A percentile compares a stretch with the other conserved stretches of the same genome.
phyloP scores from a whole-genome alignment of 139 green algal genomes.

The Bryopsis sp. region DNA sequence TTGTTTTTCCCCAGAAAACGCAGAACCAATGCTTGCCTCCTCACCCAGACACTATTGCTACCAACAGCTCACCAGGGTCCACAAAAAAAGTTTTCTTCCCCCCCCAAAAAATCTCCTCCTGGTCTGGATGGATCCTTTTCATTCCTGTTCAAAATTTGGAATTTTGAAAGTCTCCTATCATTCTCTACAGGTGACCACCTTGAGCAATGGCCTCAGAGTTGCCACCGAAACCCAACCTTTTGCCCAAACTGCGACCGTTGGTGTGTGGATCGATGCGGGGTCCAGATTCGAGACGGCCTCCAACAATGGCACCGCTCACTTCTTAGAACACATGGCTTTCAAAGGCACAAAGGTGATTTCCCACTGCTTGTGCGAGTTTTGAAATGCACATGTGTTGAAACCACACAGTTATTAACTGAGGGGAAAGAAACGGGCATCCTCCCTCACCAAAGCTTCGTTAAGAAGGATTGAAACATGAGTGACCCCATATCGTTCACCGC shows the following conservation, averaged over 20 bases:
- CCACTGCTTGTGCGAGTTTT: no score
- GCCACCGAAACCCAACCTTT: conserved; percentile 77
- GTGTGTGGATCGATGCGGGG: conserved; percentile 97
- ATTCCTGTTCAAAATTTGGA: neutral
- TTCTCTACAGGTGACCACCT: conserved; percentile 71
- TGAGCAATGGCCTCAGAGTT: conserved; percentile 89
- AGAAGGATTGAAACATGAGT: no score
- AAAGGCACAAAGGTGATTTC: conserved; percentile 92
- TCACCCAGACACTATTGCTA: no score
- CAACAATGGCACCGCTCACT: conserved; percentile 94
- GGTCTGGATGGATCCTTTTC: conserved; percentile 3
- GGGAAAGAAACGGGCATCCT: neutral
- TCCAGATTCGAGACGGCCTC: conserved; percentile 82
- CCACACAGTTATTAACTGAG: no score
- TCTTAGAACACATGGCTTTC: conserved; percentile 99
- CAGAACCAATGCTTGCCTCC: no score
- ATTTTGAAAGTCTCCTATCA: neutral
- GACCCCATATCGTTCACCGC: no score
- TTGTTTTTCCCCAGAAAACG: no score
- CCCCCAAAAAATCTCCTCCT: neutral
- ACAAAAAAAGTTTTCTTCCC: conserved; percentile 8
- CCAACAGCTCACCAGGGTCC: no score
- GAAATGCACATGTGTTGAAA: no score
- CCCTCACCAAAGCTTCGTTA: neutral
- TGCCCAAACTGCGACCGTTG: conserved; percentile 84